These are phyloP conservation scores for Plectosphaerella plurivora DNA, from an alignment of 2,329 filamentous ascomycete genomes.

Conservation along the genomic window DNA sequence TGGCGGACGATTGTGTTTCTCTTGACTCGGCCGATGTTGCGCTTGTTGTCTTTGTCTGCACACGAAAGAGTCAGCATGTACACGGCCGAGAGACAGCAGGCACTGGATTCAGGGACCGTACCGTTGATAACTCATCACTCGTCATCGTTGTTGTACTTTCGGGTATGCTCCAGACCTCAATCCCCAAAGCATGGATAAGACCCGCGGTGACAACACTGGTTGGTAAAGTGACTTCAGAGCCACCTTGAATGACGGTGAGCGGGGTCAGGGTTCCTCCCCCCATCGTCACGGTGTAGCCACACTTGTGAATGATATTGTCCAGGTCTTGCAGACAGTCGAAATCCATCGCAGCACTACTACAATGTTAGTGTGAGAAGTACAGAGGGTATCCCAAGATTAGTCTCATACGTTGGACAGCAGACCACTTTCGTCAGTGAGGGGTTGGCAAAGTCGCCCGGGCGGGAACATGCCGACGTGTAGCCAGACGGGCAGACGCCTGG, in stretches of 20 bases:
- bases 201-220: too few species aligned
- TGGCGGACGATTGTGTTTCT: not conserved
- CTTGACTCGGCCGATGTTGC: not conserved
- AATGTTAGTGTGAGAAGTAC: not conserved
- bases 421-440: not conserved
- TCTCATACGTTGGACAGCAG: not conserved
- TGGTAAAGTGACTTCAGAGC: too few species aligned
- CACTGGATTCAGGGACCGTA: not conserved
- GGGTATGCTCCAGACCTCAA: too few species aligned
- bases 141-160: too few species aligned
- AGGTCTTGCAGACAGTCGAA: too few species aligned
- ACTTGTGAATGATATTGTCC: too few species aligned
- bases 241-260: too few species aligned
- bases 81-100: not conserved
- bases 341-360: too few species aligned
- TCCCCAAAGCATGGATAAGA: too few species aligned
- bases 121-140: not conserved
- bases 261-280: too few species aligned
- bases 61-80: not conserved
- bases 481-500: not conserved
- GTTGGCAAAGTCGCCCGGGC: not conserved
- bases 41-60: not conserved
- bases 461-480: not conserved
- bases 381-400: not conserved
- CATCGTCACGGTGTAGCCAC: too few species aligned